Percentiles rank a stretch among this genome's conserved stretches.
Conservation (phyloP, 352 stramenopile species). For the Phytopythium montanum region DNA sequence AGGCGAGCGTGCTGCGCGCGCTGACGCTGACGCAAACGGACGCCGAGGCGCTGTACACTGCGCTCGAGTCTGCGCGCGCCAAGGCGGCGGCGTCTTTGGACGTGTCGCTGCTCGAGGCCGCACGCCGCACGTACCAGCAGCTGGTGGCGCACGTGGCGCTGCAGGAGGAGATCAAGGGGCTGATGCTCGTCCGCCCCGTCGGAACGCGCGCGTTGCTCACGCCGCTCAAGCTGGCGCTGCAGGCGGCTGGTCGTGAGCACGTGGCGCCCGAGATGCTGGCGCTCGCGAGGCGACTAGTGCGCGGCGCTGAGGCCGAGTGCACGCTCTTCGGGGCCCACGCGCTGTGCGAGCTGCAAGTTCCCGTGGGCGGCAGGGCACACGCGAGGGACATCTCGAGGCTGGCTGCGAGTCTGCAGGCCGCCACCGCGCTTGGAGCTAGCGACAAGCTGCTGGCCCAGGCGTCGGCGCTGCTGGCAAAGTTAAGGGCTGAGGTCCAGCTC, state of each 20-base stretch:
- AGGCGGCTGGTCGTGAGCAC: conserved; percentile 38
- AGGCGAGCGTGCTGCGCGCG: conserved; percentile 38
- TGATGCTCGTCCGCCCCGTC: conserved; percentile 64
- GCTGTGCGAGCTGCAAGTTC: conserved; percentile 54
- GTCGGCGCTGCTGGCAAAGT: conserved; percentile 36
- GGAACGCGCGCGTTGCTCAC: conserved; percentile 66
- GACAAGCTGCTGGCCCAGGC: conserved; percentile 54
- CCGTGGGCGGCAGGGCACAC: conserved; percentile 47
- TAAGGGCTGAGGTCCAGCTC: conserved; percentile 67
- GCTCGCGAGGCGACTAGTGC: conserved; percentile 58
- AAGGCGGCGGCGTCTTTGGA: conserved; percentile 44
- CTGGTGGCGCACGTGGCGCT: conserved; percentile 65
- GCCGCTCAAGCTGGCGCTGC: conserved; percentile 52
- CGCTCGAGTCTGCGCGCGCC: conserved; percentile 54
- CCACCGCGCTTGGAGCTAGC: conserved; percentile 39
- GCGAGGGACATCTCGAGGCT: conserved; percentile 55
- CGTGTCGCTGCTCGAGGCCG: conserved; percentile 39
- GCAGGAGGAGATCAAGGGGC: conserved; percentile 76
- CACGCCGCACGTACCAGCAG: conserved; percentile 61
- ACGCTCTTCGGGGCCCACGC: conserved; percentile 76
- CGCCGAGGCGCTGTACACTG: conserved; percentile 72
- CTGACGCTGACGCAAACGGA: conserved; percentile 64
- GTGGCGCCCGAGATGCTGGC: conserved; percentile 54
- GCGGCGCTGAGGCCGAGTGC: conserved; percentile 72
- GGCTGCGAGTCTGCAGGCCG: conserved; percentile 56